Evolutionary conservation across 305 asterid species (phyloP).

Genomic region (Plantago lanceolata): DNA sequence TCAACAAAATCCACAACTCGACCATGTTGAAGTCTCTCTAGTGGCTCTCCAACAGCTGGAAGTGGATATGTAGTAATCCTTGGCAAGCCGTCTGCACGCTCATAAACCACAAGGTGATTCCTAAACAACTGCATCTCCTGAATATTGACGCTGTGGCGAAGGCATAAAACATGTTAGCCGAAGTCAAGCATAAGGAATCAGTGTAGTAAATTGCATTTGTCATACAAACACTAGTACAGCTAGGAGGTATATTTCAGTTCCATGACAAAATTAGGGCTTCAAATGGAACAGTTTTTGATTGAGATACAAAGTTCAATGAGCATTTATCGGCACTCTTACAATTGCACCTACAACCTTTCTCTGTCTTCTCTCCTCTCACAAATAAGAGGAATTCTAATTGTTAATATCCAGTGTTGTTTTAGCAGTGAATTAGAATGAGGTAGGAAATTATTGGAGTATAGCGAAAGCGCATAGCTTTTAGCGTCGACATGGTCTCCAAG

Average conservation of each 20-base stretch:
- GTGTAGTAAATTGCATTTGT: constrained; percentile 8
- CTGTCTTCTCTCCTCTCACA: no score
- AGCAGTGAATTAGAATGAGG: no score
- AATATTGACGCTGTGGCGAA: constrained; percentile 66
- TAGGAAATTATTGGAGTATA: no score
- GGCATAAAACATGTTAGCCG: constrained; percentile 24
- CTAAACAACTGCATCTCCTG: constrained; percentile 67
- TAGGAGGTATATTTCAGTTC: constrained; percentile 2
- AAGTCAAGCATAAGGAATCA: constrained; percentile 17
- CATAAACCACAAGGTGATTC: constrained; percentile 75
- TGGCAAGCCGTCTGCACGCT: constrained; percentile 77
- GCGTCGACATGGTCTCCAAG: no score
- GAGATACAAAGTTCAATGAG: background rate
- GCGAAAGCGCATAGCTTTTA: no score
- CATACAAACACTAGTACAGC: constrained; percentile 5
- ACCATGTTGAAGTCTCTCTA: constrained; percentile 63
- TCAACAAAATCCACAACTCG: constrained; percentile 64
- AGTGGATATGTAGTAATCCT: constrained; percentile 59
- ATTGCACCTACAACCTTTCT: background rate
- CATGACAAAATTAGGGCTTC: constrained; percentile 15
- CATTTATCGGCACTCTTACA: background rate
- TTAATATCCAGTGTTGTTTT: no score
- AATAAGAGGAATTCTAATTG: no score
- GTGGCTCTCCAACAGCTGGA: constrained; percentile 73
- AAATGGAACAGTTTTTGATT: background rate